Evolutionary conservation across 2,329 filamentous ascomycete species (phyloP), one percentile per base, ranked within the genome.

Genomic region (Hymenoscyphus linearis): DNA sequence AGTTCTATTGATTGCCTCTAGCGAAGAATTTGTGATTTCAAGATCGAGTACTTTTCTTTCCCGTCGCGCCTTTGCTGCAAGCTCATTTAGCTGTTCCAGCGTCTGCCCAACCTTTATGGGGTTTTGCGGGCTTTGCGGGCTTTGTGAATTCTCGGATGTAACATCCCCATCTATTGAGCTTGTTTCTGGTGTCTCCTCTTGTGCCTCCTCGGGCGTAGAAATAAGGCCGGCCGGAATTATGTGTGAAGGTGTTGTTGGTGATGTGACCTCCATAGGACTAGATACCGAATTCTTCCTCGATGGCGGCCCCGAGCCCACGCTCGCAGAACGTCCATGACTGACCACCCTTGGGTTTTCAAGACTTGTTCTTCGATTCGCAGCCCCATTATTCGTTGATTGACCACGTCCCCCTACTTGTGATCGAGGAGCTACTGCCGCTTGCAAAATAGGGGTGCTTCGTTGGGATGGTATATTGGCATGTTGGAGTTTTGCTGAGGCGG

Each of bases 41-140:
- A 99, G 79, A 73, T 99, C 95, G 67, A 98, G 84, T 0, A 99
- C 93, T 77, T 98, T 99, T 64, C 95, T 85, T 75, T 98, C 95
- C 37, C 91, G 85, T 34, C 95, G 85, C 14, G 95, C 95, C 72
- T 91, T 95, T n/a, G 89, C 84, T 12, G 95, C 91, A 6, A 91
- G 80, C 63, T 96, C 92, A 64, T 85, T 89, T 64, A 89, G 78
- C 7, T 85, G 80, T 60, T 88, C 85, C 16, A 83, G 75, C 13
- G 80, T 78, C 68, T 76, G 77, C 34, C 73, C 78, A 55, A 79
- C 80, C 73, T 82, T 89, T 18, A 81, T 80, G 4, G 87, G 84
- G 66, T 85, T 88, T 40, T 65, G 64, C 27, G 58, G 58, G 36
- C 65, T 60, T 6, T 65, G 64, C 27, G 58, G 31, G 31, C 31